Evolutionary conservation across 1,139 yeast genomes (phyloP).

Genomic region (Yamadazyma friedrichii): DNA sequence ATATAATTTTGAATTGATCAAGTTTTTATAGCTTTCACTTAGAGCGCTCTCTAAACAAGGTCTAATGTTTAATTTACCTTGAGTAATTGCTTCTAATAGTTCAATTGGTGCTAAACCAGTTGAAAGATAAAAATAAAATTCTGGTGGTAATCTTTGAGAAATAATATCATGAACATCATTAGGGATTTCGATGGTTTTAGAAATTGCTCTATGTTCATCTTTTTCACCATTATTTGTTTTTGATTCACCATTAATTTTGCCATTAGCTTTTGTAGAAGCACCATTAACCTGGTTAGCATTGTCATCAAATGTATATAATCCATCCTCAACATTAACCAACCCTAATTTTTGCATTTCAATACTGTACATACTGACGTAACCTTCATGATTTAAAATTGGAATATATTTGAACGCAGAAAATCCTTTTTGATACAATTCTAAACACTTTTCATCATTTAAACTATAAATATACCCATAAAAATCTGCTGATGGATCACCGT

Average conservation of each 20-base stretch:
- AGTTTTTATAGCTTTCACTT: conserved; percentile 55
- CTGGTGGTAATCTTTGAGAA: conserved; percentile 86
- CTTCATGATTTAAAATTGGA: conserved; percentile 71
- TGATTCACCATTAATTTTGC: background rate
- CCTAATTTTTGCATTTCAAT: conserved; percentile 41
- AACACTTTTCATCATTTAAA: conserved; percentile 37
- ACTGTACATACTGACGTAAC: conserved; percentile 61
- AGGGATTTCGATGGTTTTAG: conserved; percentile 48
- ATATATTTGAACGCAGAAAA: conserved; percentile 43
- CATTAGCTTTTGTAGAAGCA: background rate
- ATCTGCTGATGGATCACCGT: conserved; percentile 26
- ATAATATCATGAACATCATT: conserved; percentile 79
- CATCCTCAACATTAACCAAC: conserved; percentile 13
- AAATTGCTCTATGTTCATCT: conserved; percentile 2
- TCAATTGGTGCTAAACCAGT: conserved; percentile 71
- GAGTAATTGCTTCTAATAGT: conserved; percentile 64
- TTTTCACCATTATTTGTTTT: conserved; percentile 3
- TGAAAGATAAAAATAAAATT: conserved; percentile 77
- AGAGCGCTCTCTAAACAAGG: conserved; percentile 71
- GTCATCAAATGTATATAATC: conserved; percentile 8
- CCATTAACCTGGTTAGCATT: conserved; percentile 5
- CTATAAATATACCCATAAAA: conserved; percentile 37
- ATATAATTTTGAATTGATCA: conserved; percentile 48
- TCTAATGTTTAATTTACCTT: conserved; percentile 62
- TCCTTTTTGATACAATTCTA: conserved; percentile 40